A percentile compares a stretch with the other conserved stretches of the same genome.
These are phyloP conservation scores for Botrytis galanthina DNA, from an alignment of 2,329 filamentous ascomycete species.

Conservation along the genomic window DNA sequence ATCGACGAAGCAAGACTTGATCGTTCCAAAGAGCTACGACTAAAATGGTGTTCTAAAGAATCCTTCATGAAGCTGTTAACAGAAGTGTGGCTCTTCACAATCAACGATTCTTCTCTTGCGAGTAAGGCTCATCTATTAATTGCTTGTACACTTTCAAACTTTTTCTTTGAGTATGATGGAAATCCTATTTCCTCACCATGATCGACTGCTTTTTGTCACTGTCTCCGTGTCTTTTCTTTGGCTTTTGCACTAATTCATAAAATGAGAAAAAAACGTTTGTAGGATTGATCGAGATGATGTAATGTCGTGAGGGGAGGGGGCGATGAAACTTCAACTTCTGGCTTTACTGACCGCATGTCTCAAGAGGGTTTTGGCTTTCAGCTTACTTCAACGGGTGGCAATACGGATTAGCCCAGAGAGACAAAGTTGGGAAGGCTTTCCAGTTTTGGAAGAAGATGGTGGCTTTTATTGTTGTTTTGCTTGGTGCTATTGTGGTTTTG, in stretches of 20 bases:
- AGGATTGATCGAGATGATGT: background rate
- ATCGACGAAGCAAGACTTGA: background rate
- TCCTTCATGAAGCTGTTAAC: background rate
- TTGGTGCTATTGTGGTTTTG: background rate
- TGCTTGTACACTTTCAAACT: constrained; percentile 6
- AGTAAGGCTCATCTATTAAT: background rate
- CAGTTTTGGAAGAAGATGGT: background rate
- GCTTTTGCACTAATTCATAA: constrained; percentile 2
- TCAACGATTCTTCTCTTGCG: background rate
- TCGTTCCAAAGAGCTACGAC: background rate
- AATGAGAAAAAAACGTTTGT: background rate
- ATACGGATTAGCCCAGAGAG: no score
- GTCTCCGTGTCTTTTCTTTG: background rate
- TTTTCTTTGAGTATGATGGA: constrained; percentile 15
- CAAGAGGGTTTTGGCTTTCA: background rate
- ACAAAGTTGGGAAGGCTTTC: background rate
- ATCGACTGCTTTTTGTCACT: constrained; percentile 1
- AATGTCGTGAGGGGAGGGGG: background rate
- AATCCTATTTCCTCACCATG: constrained; percentile 4
- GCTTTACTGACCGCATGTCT: background rate
- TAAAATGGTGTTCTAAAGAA: background rate
- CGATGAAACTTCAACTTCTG: background rate
- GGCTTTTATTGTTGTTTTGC: background rate
- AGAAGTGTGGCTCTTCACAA: background rate
- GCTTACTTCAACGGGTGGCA: background rate